These are phyloP conservation scores for Trichoderma endophyticum DNA, from an alignment of 2,329 filamentous ascomycete species.

Conservation along the genomic window DNA sequence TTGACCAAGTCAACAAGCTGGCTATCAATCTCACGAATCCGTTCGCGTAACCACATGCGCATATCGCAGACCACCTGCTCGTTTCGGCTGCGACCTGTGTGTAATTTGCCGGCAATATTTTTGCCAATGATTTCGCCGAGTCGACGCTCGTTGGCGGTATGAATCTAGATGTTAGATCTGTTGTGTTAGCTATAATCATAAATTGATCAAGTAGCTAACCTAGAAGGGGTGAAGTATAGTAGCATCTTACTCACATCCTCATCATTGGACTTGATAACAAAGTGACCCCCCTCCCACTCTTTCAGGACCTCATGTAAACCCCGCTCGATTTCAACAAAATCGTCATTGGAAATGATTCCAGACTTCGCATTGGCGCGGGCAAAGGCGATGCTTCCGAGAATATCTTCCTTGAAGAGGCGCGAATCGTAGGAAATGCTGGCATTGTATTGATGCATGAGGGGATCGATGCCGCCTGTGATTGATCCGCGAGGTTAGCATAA, in stretches of 20 bases:
- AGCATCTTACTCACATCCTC: conserved; percentile 38
- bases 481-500: conserved; percentile 29
- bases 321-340: conserved; percentile 71
- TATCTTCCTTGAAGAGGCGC: conserved; percentile 75
- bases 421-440: conserved; percentile 70
- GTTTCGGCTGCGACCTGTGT: conserved; percentile 83
- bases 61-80: conserved; percentile 90
- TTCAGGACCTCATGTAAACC: conserved; percentile 61
- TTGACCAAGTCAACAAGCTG: conserved; percentile 67
- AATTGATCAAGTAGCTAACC: neutral
- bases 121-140: conserved; percentile 83
- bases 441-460: conserved; percentile 84
- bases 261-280: conserved; percentile 51
- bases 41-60: conserved; percentile 73
- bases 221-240: neutral
- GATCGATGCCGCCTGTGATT: conserved; percentile 60
- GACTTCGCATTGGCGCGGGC: conserved; percentile 74
- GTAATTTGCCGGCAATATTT: conserved; percentile 80
- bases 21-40: conserved; percentile 65
- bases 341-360: conserved; percentile 68
- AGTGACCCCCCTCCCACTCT: conserved; percentile 52
- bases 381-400: conserved; percentile 76
- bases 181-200: neutral
- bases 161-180: conserved; percentile 37
- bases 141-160: conserved; percentile 66